Evolutionary conservation across 352 stramenopile species (phyloP).

Genomic region (Pythium monospermum): DNA sequence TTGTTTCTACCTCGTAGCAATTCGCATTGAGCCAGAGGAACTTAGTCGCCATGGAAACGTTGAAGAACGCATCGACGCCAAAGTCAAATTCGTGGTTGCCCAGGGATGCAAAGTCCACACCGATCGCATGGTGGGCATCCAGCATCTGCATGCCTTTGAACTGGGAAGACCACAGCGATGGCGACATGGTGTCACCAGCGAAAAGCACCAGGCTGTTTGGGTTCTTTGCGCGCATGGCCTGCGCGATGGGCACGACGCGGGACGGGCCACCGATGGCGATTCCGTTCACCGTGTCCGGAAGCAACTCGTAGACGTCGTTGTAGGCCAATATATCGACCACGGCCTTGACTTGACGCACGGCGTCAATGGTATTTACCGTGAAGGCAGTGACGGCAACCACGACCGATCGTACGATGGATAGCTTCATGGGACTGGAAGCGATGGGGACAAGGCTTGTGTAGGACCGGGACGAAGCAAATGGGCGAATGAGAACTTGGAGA

Average conservation of each 20-base stretch:
- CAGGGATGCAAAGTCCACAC: constrained; percentile 23
- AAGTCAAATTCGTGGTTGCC: constrained; percentile 32
- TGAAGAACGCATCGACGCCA: constrained; percentile 28
- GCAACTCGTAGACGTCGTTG: constrained; percentile 29
- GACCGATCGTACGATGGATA: not conserved
- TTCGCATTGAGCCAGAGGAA: constrained; percentile 32
- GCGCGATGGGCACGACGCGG: constrained; percentile 22
- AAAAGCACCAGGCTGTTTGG: constrained; percentile 25
- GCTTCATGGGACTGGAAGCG: too few species aligned
- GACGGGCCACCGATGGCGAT: constrained; percentile 25
- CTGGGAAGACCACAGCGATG: constrained; percentile 26
- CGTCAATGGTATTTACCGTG: not conserved
- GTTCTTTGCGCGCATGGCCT: constrained; percentile 22
- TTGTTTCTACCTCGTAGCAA: constrained; percentile 21
- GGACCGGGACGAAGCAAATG: too few species aligned
- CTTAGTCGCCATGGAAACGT: constrained; percentile 19
- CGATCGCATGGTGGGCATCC: constrained; percentile 25
- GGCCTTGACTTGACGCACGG: constrained; percentile 9
- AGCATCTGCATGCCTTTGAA: constrained; percentile 33
- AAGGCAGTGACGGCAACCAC: not conserved
- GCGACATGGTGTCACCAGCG: constrained; percentile 29
- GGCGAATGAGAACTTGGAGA: too few species aligned
- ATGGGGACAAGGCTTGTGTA: too few species aligned
- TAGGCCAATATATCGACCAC: constrained; percentile 19
- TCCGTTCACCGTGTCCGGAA: constrained; percentile 13